Evolutionary conservation across 306 rosid genomes (phyloP), one percentile per base, ranked within the genome.

Genomic region (Vicia faba): DNA sequence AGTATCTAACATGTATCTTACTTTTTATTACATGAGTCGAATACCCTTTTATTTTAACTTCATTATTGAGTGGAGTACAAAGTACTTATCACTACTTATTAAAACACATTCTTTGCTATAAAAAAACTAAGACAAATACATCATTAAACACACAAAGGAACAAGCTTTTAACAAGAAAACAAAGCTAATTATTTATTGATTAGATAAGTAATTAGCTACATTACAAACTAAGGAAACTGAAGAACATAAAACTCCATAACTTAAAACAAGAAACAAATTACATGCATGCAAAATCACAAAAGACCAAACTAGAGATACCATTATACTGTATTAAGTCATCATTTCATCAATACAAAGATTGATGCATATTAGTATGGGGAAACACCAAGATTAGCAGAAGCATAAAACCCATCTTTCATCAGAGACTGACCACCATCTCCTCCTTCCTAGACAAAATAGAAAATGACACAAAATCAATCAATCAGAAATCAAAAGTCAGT

Each of bases 371-470:
- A 87, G 89, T 78, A 89, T 40, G 89, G 96, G 53, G 92, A 85
- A 71, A 89, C 84, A 38, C 88, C 87, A 71, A 83, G 74, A 81
- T 87, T 86, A 11, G 88, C 89, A 0, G 96, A 58, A 75, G 80
- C 73, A 18, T 84, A 90, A 80, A 69, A 82, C 11, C 81, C 98
- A 75, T 87, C 92, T 78, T 87, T 89, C 87, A 84, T 65, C 3
- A 82, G 79, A 78, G 73, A 70, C 65, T 87, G 58, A 20, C 25
- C 88, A 6, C 25, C 88, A 6, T 85, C 66, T 8, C 16, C 97
- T 65, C 84, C 91, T 66, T 92, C 95, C 98, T 92, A 68, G 68
- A 77, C 74, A 60, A 54, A 48, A 46, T 31, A 55, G 51, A 80
- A 19, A 48, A 68, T 57, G 25, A 68, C 58, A 76, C 79, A 80